Percentiles rank a stretch among this genome's conserved stretches.
Conservation (phyloP, 345 rosid genomes). For the Xanthoceras sorbifolium region DNA sequence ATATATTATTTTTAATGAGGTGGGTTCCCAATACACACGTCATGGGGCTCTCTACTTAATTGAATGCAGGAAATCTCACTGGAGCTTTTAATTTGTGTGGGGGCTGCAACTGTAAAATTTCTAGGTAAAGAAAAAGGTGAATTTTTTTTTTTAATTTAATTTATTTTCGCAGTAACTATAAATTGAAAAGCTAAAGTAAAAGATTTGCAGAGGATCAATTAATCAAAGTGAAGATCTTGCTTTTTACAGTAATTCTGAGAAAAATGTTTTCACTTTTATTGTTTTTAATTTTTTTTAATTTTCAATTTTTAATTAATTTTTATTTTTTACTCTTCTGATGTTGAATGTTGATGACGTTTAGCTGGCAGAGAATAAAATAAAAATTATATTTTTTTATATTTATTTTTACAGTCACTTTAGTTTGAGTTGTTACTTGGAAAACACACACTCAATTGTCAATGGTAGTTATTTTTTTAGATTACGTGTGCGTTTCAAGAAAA, state of each 20-base stretch:
- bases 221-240: slow-evolving; percentile 16
- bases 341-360: not conserved
- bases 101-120: slow-evolving; percentile 33
- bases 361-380: slow-evolving; percentile 1
- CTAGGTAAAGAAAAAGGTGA: slow-evolving; percentile 22
- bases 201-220: slow-evolving; percentile 24
- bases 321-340: not conserved
- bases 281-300: too few species aligned
- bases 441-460: not conserved
- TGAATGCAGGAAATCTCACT: slow-evolving; percentile 43
- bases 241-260: slow-evolving; percentile 17
- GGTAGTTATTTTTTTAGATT: not conserved
- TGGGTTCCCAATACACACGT: slow-evolving; percentile 41
- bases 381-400: not conserved
- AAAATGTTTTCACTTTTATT: not conserved
- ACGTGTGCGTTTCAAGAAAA: not conserved
- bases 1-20: slow-evolving; percentile 6
- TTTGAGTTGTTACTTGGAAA: not conserved
- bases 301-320: not conserved
- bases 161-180: not conserved
- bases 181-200: slow-evolving; percentile 8
- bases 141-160: not conserved
- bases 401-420: not conserved
- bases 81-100: slow-evolving; percentile 17
- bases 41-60: slow-evolving; percentile 19